phyloP scores from a whole-genome alignment of 768 basidiomycete genomes.

The Arthromyces matolae region DNA sequence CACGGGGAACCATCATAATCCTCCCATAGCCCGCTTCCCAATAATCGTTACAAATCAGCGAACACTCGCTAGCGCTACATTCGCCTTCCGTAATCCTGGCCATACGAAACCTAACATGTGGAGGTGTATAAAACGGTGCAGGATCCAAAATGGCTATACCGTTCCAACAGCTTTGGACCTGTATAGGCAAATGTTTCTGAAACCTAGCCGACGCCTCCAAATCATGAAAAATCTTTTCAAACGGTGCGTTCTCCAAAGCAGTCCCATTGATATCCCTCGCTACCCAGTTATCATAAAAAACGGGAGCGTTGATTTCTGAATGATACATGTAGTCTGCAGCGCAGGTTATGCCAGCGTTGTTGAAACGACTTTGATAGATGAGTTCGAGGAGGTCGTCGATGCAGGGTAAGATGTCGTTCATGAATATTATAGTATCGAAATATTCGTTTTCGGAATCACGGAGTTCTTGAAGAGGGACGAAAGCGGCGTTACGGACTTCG shows the following conservation, averaged over 20 bases:
- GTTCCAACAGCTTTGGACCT: slow-evolving; percentile 99
- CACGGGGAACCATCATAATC: slow-evolving; percentile 96
- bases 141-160: slow-evolving; percentile 95
- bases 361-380: slow-evolving; percentile 88
- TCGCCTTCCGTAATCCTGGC: slow-evolving; percentile 83
- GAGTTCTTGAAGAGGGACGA: slow-evolving; percentile 92
- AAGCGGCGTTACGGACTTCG: slow-evolving; percentile 98
- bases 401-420: slow-evolving; percentile 99
- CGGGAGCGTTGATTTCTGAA: slow-evolving; percentile 87
- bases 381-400: slow-evolving; percentile 97
- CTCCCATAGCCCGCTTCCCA: slow-evolving; percentile 95
- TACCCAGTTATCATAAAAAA: slow-evolving; percentile 99
- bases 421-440: slow-evolving; percentile 96
- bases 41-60: slow-evolving; percentile 97
- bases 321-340: slow-evolving; percentile 99
- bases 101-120: slow-evolving; percentile 95
- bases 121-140: slow-evolving; percentile 88
- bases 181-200: slow-evolving; percentile 88
- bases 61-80: slow-evolving; percentile 94
- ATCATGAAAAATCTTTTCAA: slow-evolving; percentile 92
- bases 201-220: slow-evolving; percentile 71
- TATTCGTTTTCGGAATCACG: slow-evolving; percentile 89
- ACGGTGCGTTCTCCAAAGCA: slow-evolving; percentile 95
- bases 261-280: slow-evolving; percentile 98
- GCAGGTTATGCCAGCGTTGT: slow-evolving; percentile 98